Percentiles rank a stretch among this genome's conserved stretches.
These are phyloP conservation scores for Cerioporus squamosus DNA, from an alignment of 1,284 basidiomycete genomes.

Conservation along the genomic window DNA sequence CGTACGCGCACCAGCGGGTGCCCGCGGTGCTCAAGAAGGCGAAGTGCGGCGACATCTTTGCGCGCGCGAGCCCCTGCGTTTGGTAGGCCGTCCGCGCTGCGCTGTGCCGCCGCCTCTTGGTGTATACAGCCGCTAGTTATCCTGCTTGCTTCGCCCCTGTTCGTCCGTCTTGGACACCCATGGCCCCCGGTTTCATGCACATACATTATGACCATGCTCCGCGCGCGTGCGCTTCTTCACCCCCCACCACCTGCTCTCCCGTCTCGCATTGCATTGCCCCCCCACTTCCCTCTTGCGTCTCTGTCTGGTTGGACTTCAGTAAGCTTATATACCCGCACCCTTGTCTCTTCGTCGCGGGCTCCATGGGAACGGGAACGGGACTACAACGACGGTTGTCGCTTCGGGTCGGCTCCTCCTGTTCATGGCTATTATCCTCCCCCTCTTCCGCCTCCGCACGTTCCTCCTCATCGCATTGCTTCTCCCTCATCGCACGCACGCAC, in stretches of 20 bases:
- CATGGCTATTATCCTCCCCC: not conserved
- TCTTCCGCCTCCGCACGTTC: not conserved
- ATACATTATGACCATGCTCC: not conserved
- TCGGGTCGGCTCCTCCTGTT: not conserved
- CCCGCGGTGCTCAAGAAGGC: constrained; percentile 33
- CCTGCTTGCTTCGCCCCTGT: not conserved
- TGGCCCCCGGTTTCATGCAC: not conserved
- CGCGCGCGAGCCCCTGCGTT: constrained; percentile 48
- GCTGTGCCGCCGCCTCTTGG: not conserved
- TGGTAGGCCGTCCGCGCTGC: constrained; percentile 42
- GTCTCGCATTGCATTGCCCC: constrained; percentile 1
- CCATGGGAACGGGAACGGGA: too few relatives aligned
- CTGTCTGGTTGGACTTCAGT: too few relatives aligned
- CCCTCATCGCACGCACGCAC: not conserved
- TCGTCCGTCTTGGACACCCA: not conserved
- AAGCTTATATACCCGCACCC: too few relatives aligned
- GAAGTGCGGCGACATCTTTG: constrained; percentile 46
- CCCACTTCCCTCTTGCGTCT: not conserved
- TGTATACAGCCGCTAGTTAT: not conserved
- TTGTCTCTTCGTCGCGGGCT: not conserved
- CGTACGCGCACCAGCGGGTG: constrained; percentile 4
- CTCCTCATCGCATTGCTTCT: not conserved
- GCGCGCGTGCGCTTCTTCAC: not conserved
- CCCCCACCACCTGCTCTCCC: not conserved
- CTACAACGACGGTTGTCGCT: too few relatives aligned